These are phyloP conservation scores for Vitis cinerea DNA, from an alignment of 164 flowering plant genomes.

Conservation along the genomic window DNA sequence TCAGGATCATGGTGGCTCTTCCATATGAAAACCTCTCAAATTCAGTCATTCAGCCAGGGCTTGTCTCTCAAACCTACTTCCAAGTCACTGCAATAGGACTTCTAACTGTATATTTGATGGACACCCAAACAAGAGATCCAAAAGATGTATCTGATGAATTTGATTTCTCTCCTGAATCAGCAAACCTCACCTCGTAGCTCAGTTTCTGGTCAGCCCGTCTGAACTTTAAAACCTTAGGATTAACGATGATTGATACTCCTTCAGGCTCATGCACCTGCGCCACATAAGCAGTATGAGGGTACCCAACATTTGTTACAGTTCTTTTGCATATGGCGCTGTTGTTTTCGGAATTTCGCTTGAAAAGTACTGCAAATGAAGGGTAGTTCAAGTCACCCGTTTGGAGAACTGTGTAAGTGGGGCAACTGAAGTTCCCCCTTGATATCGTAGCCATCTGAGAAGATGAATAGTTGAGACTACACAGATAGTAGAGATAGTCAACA, in stretches of 20 bases:
- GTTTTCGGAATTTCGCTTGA: conserved; percentile 18
- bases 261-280: conserved; percentile 34
- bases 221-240: conserved; percentile 41
- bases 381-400: conserved; percentile 59
- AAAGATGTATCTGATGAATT: conserved; percentile 26
- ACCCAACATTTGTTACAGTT: conserved; percentile 69
- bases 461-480: conserved; percentile 59
- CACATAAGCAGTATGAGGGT: conserved; percentile 24
- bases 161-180: conserved; percentile 2
- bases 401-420: conserved; percentile 23
- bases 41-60: too few relatives aligned
- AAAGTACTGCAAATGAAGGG: conserved; percentile 65
- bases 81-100: conserved; percentile 70
- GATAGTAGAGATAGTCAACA: conserved; percentile 48
- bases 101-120: conserved; percentile 38
- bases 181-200: conserved; percentile 53
- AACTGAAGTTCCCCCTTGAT: conserved; percentile 30
- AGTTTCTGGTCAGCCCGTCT: conserved; percentile 33
- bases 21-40: too few relatives aligned
- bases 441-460: conserved; percentile 39
- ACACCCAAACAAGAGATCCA: conserved; percentile 54
- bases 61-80: conserved; percentile 1
- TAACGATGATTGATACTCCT: conserved; percentile 41
- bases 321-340: conserved; percentile 31
- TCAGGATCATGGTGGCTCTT: too few relatives aligned